Evolutionary conservation across 257 asterid genomes (phyloP), one percentile per base, ranked within the genome.

Genomic region (Primulina tabacum): DNA sequence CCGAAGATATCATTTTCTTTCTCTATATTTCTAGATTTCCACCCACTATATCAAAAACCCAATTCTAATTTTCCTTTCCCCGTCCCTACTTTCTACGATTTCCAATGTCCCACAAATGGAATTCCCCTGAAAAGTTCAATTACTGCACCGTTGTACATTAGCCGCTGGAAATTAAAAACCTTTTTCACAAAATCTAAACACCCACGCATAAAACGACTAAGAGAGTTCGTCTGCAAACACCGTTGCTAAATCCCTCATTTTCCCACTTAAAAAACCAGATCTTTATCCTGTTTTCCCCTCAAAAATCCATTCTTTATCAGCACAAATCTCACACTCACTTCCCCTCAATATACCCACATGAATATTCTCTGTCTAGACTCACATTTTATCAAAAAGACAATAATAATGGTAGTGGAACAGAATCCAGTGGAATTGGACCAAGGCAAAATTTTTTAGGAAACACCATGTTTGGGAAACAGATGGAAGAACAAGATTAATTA

Each of bases 1-100:
- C 81, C 11, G 89, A 71, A 87, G 96, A 81, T 78, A 80, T 87
- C 88, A 75, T 85, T 77, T 24, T 75, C 7, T 50, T 37, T 24
- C 67, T 32, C 69, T 53, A 37, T 61, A 40, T 62, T 71, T 30
- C 75, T 40, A 21, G 14, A 55, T 64, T 43, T 63, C 8, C 56
- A 33, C 35, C 77, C 75, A 73, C 60, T 75, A 61, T 57, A 30
- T 32, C 53, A 65, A 65, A 60, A 68, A 67, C 70, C 73, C 80
- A 69, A 75, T 35, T 79, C 70, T 16, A 52, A n/a, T 29, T 64
- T 40, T 6, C 57, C 57, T 50, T 4, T 50, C 57, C 57, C 57
- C 67, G 66, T 66, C 63, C 64, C 77, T 73, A 68, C 32, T n/a
- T 43, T 47, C 76, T 34, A 69, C 18, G 29, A 62, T 65, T 77